Evolutionary conservation across 257 asterid species (phyloP), one percentile per base, ranked within the genome.

Genomic region (Phtheirospermum japonicum): DNA sequence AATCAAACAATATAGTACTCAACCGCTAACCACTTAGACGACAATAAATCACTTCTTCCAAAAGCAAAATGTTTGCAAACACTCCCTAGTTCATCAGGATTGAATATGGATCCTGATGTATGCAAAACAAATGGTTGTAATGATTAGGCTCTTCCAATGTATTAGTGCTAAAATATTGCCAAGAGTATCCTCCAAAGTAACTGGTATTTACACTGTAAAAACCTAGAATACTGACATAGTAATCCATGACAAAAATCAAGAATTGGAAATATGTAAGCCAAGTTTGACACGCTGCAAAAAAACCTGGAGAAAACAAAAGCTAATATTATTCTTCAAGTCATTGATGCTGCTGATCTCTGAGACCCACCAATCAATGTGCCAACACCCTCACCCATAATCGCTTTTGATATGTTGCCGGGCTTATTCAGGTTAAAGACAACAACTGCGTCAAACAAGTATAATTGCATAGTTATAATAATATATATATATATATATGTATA

Each of bases 341-440:
- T 62, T 28, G 81, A 75, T 36, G 82, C 63, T 12, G 79, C 75
- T 0, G 75, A 58, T 71, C 77, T 76, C 68, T 57, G 71, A 37
- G 79, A 45, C 55, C 75, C 82, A 54, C 95, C 95, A 46, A 87
- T 87, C 51, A 87, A 68, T 2, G 97, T 85, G 52, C 97, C 95
- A 0, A 87, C 95, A 31, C 74, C 73, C 60, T 90, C 97, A 54
- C 97, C 97, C 63, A 58, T 71, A 43, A 91, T 85, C 50, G 99
- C 99, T 77, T 76, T 85, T 0, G 97, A 72, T 60, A 92, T 89
- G 71, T 89, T 89, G 2, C 95, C 99, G 0, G 83, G 76, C 64
- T 80, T 85, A 73, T 89, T 85, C 64, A 92, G 88, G 71, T 92
- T 86, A 74, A 92, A 89, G 57, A 92, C 95, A 1, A 86, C 97